Evolutionary conservation across 768 basidiomycete species (phyloP).

Genomic region (Naganishia onofrii): DNA sequence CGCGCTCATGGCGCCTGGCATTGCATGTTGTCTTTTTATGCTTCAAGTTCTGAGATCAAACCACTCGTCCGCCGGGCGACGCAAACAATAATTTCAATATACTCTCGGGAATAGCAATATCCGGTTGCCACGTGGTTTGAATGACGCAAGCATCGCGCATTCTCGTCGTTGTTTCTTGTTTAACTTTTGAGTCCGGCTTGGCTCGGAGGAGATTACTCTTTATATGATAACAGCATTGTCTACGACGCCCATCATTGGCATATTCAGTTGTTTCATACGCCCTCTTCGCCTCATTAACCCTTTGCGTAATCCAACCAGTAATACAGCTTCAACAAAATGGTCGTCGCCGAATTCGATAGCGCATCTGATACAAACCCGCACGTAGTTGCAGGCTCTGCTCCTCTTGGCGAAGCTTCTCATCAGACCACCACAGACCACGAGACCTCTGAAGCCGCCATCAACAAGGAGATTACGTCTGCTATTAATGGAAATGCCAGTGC

Average conservation of each 20-base stretch:
- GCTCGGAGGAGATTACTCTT: background rate
- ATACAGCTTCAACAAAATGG: conserved; percentile 3
- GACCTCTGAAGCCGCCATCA: conserved; percentile 17
- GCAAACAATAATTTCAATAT: too few species aligned
- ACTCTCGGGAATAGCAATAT: background rate
- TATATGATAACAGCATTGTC: conserved; percentile 1
- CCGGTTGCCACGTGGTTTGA: background rate
- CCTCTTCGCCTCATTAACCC: too few species aligned
- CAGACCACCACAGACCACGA: background rate
- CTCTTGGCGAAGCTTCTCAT: background rate
- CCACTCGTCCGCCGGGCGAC: too few species aligned
- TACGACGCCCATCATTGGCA: background rate
- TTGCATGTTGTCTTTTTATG: background rate
- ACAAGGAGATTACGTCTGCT: background rate
- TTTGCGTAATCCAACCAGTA: background rate
- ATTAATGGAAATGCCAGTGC: background rate
- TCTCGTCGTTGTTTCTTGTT: too few species aligned
- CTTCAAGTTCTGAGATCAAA: too few species aligned
- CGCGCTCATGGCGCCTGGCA: background rate
- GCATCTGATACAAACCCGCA: conserved; percentile 10
- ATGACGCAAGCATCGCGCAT: background rate
- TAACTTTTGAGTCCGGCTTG: too few species aligned
- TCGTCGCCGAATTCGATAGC: conserved; percentile 19
- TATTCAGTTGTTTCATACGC: background rate
- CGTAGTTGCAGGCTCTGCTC: conserved; percentile 5